phyloP scores from a whole-genome alignment of 352 stramenopile genomes.

The Phytophthora quininea region DNA sequence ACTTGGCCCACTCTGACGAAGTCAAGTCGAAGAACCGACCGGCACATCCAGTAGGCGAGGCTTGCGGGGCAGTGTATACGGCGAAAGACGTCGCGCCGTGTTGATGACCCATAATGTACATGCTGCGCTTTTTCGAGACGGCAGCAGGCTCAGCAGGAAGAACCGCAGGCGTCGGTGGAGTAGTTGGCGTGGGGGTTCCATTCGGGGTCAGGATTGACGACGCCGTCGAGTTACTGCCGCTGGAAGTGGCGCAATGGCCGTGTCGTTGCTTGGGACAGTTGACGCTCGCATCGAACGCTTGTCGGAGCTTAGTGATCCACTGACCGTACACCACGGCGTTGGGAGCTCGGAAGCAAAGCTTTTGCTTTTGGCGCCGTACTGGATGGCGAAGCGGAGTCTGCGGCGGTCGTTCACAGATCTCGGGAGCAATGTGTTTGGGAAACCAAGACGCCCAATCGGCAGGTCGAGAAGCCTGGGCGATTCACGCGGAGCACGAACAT shows the following conservation, averaged over 20 bases:
- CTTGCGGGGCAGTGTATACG: neutral
- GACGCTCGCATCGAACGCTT: slow-evolving; percentile 1
- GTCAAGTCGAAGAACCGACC: slow-evolving; percentile 6
- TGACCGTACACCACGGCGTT: slow-evolving; percentile 4
- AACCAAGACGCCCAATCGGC: slow-evolving; percentile 7
- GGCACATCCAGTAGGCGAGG: neutral
- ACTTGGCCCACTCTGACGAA: slow-evolving; percentile 6
- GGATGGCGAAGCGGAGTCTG: slow-evolving; percentile 15
- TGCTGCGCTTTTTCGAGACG: neutral
- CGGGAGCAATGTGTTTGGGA: slow-evolving; percentile 6
- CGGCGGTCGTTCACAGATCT: slow-evolving; percentile 10
- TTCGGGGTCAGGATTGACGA: neutral
- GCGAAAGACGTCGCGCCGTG: neutral
- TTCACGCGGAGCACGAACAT: slow-evolving; percentile 18
- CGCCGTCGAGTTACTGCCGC: neutral
- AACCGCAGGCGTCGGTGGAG: neutral
- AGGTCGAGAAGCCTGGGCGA: slow-evolving; percentile 10
- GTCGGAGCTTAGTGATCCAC: slow-evolving; percentile 9
- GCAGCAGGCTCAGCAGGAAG: neutral
- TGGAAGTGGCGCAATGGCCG: neutral
- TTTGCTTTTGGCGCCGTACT: slow-evolving; percentile 15
- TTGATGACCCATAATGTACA: slow-evolving; percentile 3
- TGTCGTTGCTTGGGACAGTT: slow-evolving; percentile 2
- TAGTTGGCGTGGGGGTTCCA: neutral
- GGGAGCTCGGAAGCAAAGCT: slow-evolving; percentile 8